These are phyloP conservation scores for Sporisorium scitamineum DNA, from an alignment of 1,284 basidiomycete genomes.

Conservation along the genomic window DNA sequence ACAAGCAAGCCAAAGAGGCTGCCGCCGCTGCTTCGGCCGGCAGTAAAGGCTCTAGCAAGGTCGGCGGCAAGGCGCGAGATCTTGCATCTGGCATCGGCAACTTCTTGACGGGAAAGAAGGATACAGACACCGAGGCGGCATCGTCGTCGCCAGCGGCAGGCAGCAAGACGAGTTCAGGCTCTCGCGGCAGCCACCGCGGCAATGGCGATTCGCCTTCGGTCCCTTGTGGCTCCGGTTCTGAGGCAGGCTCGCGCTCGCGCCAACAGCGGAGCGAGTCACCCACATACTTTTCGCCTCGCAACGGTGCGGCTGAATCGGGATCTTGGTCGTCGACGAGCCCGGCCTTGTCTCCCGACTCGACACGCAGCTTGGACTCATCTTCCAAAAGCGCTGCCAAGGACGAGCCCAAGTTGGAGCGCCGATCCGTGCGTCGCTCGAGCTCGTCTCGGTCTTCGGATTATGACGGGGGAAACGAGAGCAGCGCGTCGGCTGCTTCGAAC, in stretches of 20 bases:
- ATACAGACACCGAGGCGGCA: conserved; percentile 1
- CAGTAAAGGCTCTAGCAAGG: conserved; percentile 15
- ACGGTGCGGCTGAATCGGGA: conserved; percentile 31
- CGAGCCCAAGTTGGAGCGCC: conserved; percentile 17
- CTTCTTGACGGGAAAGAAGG: conserved; percentile 30
- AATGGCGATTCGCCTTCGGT: conserved; percentile 11
- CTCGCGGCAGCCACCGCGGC: conserved; percentile 2
- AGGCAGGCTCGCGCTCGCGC: conserved; percentile 23
- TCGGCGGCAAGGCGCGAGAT: conserved; percentile 24
- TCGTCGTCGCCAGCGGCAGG: conserved; percentile 6
- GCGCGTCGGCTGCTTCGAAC: conserved; percentile 43
- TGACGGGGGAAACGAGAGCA: conserved; percentile 44
- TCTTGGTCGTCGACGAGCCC: conserved; percentile 44
- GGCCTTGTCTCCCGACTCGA: conserved; percentile 27
- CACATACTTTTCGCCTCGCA: conserved; percentile 42
- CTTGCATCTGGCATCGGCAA: conserved; percentile 32
- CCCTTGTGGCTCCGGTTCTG: conserved; percentile 32
- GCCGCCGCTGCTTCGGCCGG: conserved; percentile 10
- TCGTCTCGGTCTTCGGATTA: conserved; percentile 32
- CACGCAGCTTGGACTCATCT: conserved; percentile 16
- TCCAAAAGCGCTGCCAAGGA: conserved; percentile 12
- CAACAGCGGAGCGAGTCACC: conserved; percentile 43
- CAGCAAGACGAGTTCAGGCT: conserved; percentile 12
- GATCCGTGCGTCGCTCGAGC: conserved; percentile 17
- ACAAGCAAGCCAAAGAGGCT: conserved; percentile 39